Conservation (phyloP, 2,329 filamentous ascomycete species). For the Monosporascus ibericus region DNA sequence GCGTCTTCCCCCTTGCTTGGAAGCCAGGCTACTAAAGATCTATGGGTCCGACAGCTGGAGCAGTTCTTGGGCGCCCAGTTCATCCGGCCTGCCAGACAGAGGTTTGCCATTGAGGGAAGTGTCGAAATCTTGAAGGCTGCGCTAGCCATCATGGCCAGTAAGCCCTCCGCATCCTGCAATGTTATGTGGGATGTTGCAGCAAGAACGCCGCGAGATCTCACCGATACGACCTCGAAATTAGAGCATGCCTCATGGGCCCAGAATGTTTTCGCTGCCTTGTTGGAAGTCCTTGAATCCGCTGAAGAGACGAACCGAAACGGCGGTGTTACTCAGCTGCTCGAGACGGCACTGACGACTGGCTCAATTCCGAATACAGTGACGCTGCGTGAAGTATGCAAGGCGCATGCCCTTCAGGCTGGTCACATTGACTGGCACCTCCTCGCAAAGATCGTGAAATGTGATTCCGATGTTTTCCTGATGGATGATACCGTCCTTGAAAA, state of each 20-base stretch:
- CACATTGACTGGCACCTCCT: conserved; percentile 33
- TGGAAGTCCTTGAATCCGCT: conserved; percentile 14
- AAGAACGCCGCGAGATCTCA: conserved; percentile 19
- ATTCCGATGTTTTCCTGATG: conserved; percentile 38
- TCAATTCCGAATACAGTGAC: conserved; percentile 27
- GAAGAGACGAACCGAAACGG: conserved; percentile 15
- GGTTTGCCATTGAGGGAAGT: conserved; percentile 37
- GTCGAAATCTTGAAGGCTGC: conserved; percentile 35
- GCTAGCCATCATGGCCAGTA: conserved; percentile 31
- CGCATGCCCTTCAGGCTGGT: conserved; percentile 19
- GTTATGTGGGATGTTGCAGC: conserved; percentile 33
- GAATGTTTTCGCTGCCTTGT: conserved; percentile 17
- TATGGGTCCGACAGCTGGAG: conserved; percentile 42
- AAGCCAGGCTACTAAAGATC: conserved; percentile 20
- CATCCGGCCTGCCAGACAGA: conserved; percentile 43
- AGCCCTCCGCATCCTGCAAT: conserved; percentile 31
- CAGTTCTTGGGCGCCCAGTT: conserved; percentile 45
- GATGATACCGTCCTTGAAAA: conserved; percentile 23
- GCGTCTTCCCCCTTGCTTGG: conserved; percentile 10
- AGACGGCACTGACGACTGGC: conserved; percentile 27
- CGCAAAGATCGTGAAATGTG: conserved; percentile 35
- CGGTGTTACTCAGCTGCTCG: conserved; percentile 24
- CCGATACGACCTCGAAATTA: conserved; percentile 22
- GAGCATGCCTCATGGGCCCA: conserved; percentile 23
- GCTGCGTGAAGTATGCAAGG: conserved; percentile 25